Evolutionary conservation across 164 flowering plant species (phyloP).

Genomic region (Chimonanthus praecox): DNA sequence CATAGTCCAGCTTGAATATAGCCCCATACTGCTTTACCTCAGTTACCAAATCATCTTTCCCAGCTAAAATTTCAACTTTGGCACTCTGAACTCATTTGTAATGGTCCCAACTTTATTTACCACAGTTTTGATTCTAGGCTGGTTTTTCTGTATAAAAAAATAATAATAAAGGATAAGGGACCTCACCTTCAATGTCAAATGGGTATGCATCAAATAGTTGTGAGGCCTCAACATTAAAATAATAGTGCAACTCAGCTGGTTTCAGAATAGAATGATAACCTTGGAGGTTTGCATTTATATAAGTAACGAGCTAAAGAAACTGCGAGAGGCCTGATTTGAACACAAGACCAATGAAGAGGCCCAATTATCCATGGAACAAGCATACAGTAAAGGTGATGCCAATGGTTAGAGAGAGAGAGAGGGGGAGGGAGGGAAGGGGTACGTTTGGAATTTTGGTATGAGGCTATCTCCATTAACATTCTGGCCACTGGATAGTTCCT

Average conservation of each 20-base stretch:
- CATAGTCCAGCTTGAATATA: constrained; percentile 89
- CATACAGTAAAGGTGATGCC: too few relatives aligned
- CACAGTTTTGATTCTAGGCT: constrained; percentile 81
- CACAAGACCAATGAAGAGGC: too few relatives aligned
- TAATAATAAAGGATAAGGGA: background rate
- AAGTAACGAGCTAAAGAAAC: too few relatives aligned
- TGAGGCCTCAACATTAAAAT: background rate
- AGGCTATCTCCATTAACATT: too few relatives aligned
- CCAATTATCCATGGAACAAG: too few relatives aligned
- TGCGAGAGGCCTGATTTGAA: too few relatives aligned
- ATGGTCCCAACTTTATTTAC: constrained; percentile 95
- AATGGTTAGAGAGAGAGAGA: too few relatives aligned
- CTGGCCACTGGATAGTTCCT: too few relatives aligned
- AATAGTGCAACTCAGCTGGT: background rate
- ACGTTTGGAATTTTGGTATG: too few relatives aligned
- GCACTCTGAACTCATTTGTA: constrained; percentile 93
- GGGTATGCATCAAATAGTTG: background rate
- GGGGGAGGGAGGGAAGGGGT: too few relatives aligned
- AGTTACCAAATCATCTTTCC: constrained; percentile 74
- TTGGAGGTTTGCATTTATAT: too few relatives aligned
- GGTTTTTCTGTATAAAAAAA: constrained; percentile 64
- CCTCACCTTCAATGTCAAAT: background rate
- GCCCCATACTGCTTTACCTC: constrained; percentile 97
- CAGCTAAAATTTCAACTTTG: constrained; percentile 87
- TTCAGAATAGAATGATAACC: background rate